Evolutionary conservation across 441 rosid species (phyloP), one percentile per base, ranked within the genome.

Genomic region (Populus hybrid): DNA sequence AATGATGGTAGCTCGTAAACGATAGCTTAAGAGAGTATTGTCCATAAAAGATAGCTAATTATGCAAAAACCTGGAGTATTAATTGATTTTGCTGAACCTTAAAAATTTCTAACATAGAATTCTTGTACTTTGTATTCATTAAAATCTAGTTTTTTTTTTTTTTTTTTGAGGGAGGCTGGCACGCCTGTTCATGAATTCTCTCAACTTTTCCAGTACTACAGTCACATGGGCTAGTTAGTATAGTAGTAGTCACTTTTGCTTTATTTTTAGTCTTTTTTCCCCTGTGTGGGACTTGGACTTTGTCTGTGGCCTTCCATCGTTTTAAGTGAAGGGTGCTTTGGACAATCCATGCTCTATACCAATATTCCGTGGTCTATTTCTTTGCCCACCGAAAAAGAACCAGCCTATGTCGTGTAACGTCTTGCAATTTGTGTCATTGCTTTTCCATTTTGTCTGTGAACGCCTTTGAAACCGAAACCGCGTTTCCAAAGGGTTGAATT

Each of bases 181-280:
- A 69, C 26, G 38, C 71, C n/a, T 34, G 46, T 35, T 69, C 20
- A 69, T 69, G 71, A 32, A 69, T 35, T 32, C 71, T 35, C n/a
- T 0, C 0, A 2, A 1, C 50, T 69, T 69, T 69, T 69, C 46
- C 71, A 69, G 71, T 9, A n/a, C 23, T 35, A 5, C 40, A 32
- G 9, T 69, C 71, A 69, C 71, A 34, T 69, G 36, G 42, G 20
- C 50, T 69, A 8, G 40, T 5, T 46, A 10, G 57, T 14, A 46
- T 14, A 14, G 57, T 14, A 16, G 61, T 1, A 16, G 61, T 53
- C 61, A 53, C 61, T 53, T 53, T 53, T 53, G 23, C 38, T 69
- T 69, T 69, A 20, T 9, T 69, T 69, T 1, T 7, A 6, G 5
- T 6, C 21, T 11, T n/a, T 14, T 32, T n/a, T 34, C n/a, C 10